Evolutionary conservation across 768 basidiomycete species (phyloP), one percentile per base, ranked within the genome.

Genomic region (Lactifluus volemus): DNA sequence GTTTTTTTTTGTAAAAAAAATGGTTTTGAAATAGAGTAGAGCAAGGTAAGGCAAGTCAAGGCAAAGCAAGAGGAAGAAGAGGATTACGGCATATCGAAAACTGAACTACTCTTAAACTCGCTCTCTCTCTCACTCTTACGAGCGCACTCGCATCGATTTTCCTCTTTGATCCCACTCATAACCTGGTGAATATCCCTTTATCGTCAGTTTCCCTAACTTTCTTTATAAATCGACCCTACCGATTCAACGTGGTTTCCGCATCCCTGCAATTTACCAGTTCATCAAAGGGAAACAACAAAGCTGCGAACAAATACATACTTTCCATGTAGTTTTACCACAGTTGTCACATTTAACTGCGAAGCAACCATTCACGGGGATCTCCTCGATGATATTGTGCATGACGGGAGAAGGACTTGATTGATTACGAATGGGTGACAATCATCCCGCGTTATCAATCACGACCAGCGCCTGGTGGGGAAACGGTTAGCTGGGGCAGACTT

Each of bases 81-180:
- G 25, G 25, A 8, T 61, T 61, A 61, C 54, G 60, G 60, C 60
- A 56, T 50, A 12, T 19, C 48, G 32, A 39, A 15, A 11, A 3
- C n/a, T 38, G 11, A 38, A 38, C 38, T 38, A 38, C 3, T 11
- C 9, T 11, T 38, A 38, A 36, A 25, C 25, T 25, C 25, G 25
- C 25, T 25, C 32, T 34, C 32, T 38, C 38, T 0, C 11, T 11
- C 38, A 5, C 12, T 38, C 10, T 50, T 60, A 19, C 75, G 73
- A 48, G 73, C 55, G 64, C 79, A 82, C 59, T 63, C 67, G 65
- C 80, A 81, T 65, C 73, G 76, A 68, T 81, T 74, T 66, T 78
- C 78, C 55, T 81, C 80, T 67, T 77, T 76, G 58, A 81, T 77
- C 55, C 73, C 67, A 56, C 71, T 70, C 79, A 81, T 79, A 50